Evolutionary conservation across 176 grass and related monocot genomes (phyloP).

Genomic region (Avena eriantha): DNA sequence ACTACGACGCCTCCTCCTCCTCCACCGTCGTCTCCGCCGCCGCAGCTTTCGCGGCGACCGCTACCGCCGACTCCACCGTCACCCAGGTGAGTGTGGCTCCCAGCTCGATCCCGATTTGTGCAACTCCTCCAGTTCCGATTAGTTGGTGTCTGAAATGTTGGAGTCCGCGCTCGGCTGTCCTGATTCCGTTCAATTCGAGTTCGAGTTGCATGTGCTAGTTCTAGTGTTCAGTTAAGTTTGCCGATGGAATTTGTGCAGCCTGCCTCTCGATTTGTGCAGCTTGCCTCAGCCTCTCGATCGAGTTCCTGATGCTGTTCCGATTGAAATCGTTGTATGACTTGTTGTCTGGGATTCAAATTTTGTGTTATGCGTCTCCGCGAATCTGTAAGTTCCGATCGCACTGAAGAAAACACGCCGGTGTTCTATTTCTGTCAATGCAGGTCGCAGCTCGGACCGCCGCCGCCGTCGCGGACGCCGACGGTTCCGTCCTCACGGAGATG

Average conservation of each 20-base stretch:
- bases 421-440: slow-evolving; percentile 1
- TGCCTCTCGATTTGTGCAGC: too few species aligned
- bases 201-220: neutral
- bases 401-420: neutral
- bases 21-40: neutral
- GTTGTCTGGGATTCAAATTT: neutral
- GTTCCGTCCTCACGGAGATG: neutral
- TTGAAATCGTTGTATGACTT: neutral
- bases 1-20: neutral
- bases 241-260: neutral
- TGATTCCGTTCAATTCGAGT: neutral
- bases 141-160: neutral
- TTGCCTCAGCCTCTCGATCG: neutral
- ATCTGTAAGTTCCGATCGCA: neutral
- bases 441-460: neutral
- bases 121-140: neutral
- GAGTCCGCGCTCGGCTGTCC: too few species aligned
- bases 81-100: neutral
- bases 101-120: neutral
- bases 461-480: neutral
- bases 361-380: neutral
- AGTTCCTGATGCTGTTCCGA: too few species aligned
- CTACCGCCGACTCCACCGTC: neutral
- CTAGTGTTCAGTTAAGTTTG: neutral
- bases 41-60: neutral